Evolutionary conservation across 1,139 yeast species (phyloP).

Genomic region (Sugiyamaella novakii): DNA sequence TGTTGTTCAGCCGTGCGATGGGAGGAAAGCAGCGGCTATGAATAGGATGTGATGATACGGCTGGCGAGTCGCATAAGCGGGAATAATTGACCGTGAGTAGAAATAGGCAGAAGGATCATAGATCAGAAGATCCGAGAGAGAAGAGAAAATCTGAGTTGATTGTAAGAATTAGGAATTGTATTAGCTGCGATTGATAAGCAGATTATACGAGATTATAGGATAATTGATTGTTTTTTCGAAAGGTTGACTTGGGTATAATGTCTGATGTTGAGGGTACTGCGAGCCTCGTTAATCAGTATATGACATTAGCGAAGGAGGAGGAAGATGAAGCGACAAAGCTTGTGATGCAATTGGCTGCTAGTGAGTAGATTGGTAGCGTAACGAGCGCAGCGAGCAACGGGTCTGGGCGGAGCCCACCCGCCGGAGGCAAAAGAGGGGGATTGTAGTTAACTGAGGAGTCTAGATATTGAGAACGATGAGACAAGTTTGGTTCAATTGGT

Average conservation of each 20-base stretch:
- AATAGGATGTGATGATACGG: too few relatives aligned
- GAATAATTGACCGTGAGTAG: too few relatives aligned
- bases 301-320: constrained; percentile 9
- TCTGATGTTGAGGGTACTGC: not conserved
- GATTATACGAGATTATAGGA: too few relatives aligned
- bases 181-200: too few relatives aligned
- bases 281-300: constrained; percentile 12
- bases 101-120: too few relatives aligned
- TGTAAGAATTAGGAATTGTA: too few relatives aligned
- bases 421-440: too few relatives aligned
- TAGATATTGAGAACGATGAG: constrained; percentile 43
- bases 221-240: too few relatives aligned
- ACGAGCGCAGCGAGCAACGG: not conserved
- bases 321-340: constrained; percentile 4
- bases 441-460: constrained; percentile 11
- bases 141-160: too few relatives aligned
- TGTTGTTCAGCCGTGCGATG: constrained; percentile 9
- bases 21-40: not conserved
- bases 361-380: constrained; percentile 7
- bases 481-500: constrained; percentile 57
- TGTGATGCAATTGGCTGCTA: constrained; percentile 16
- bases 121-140: too few relatives aligned
- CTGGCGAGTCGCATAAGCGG: too few relatives aligned
- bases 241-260: too few relatives aligned
- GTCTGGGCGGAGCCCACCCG: not conserved